Base-by-base conservation (phyloP, 78 protist genomes). In the Dictyostelium firmibasis region DNA sequence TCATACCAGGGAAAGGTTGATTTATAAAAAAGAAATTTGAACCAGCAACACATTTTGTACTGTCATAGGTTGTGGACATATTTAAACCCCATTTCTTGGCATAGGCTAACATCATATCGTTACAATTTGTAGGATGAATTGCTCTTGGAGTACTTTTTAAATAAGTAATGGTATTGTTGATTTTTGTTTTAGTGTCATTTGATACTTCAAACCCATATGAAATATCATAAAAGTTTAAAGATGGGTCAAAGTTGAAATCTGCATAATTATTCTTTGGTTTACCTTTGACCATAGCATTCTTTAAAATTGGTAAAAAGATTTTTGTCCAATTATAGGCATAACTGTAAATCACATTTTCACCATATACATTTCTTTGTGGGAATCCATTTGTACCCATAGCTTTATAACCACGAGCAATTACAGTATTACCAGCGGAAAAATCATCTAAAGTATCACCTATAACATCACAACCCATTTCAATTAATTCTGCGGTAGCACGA, bases 351-450 rank as follows among this genome's bases (percentile, higher is more conserved):
- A 89, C 74, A 16, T 67, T 36, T 4, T 78, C 86, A 47, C 94
- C 94, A 67, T 57, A 89, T 0, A 89, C 76, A 16, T 44, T 53
- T 9, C 62, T 5, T 29, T 64, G 79, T 33, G 82, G 76, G 27
- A 38, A 89, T 11, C 94, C 94, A 69, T 89, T 89, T 31, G 94
- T 89, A 27, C 94, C 94, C 3, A 89, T 3, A 29, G 75, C 87
- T 9, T 62, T 41, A 2, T 5, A 8, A 13, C 87, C 94, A 41
- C 43, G 43, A 8, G 43, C n/a, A 35, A 89, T 44, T 8, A 38
- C 67, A 11, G 16, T 70, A 7, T 44, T 29, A 9, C 47, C 79
- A 13, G 74, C 81, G 0, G 83, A 38, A 70, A 70, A 64, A 33
- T 89, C 94, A 47, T 89, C 79, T 7, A 35, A 29, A 9, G 86